Evolutionary conservation across 1,284 basidiomycete species (phyloP).

Genomic region (Flammula alnicola): DNA sequence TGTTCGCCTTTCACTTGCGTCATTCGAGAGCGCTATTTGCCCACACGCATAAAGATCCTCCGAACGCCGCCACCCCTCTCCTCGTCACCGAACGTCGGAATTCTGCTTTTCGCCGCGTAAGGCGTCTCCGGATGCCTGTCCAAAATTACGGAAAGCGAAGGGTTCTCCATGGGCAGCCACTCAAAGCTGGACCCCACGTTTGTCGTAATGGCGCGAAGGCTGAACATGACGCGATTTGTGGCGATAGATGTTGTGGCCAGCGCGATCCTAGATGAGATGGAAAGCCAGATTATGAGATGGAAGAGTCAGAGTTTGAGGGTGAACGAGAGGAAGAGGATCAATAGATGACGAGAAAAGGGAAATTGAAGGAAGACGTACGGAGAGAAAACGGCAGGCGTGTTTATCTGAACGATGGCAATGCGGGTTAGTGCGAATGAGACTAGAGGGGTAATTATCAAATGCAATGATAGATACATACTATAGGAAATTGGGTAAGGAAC

Average conservation of each 20-base stretch:
- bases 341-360: neutral
- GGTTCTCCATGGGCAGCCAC: constrained; percentile 4
- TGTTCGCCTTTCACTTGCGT: no score
- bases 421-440: neutral
- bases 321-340: neutral
- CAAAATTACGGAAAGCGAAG: neutral
- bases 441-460: no score
- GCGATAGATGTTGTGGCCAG: constrained; percentile 35
- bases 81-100: no score
- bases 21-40: no score
- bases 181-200: constrained; percentile 10
- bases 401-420: constrained; percentile 15
- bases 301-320: no score
- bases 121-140: no score
- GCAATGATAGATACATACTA: constrained; percentile 26
- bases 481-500: constrained; percentile 33
- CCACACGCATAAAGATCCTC: no score
- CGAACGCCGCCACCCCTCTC: no score
- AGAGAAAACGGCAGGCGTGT: constrained; percentile 18
- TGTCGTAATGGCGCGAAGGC: constrained; percentile 25
- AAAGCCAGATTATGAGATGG: no score
- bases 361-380: constrained; percentile 23
- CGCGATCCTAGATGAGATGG: constrained; percentile 28
- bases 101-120: no score
- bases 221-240: constrained; percentile 37